Percentiles rank a stretch among this genome's conserved stretches.
Conservation (phyloP, 495 filamentous ascomycete genomes). For the Endocarpon pusillum region DNA sequence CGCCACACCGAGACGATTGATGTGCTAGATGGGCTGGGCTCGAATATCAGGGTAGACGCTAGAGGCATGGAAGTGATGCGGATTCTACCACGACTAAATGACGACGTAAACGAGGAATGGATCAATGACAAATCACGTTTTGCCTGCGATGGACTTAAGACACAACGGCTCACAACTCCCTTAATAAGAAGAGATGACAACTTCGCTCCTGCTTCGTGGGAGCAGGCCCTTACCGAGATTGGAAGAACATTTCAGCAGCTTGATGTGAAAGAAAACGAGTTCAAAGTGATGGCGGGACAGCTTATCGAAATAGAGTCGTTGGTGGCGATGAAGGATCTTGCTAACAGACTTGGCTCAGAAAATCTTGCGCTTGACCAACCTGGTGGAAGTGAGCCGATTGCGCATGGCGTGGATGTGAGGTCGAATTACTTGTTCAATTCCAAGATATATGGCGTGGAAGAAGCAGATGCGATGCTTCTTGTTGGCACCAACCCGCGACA, state of each 20-base stretch:
- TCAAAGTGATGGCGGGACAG: slow-evolving; percentile 87
- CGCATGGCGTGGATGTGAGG: slow-evolving; percentile 85
- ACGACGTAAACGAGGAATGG: slow-evolving; percentile 98
- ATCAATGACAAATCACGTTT: slow-evolving; percentile 97
- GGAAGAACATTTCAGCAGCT: slow-evolving; percentile 55
- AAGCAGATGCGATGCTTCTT: slow-evolving; percentile 80
- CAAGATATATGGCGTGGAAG: slow-evolving; percentile 79
- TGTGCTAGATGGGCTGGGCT: slow-evolving; percentile 81
- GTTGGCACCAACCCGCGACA: slow-evolving; percentile 88
- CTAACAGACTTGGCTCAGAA: slow-evolving; percentile 89
- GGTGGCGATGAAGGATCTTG: slow-evolving; percentile 90
- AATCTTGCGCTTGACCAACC: slow-evolving; percentile 89
- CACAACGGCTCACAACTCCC: slow-evolving; percentile 82
- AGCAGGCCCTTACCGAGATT: slow-evolving; percentile 80
- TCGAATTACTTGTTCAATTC: slow-evolving; percentile 96
- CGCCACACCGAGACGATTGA: slow-evolving; percentile 88
- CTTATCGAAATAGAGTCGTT: slow-evolving; percentile 81
- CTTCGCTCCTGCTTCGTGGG: slow-evolving; percentile 84
- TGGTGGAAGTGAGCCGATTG: slow-evolving; percentile 61
- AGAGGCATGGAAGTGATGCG: slow-evolving; percentile 95
- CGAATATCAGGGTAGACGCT: slow-evolving; percentile 83
- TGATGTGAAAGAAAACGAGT: slow-evolving; percentile 71
- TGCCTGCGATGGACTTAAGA: slow-evolving; percentile 92
- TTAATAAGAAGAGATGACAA: slow-evolving; percentile 73
- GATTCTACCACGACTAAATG: slow-evolving; percentile 77